Percentiles rank a stretch among this genome's conserved stretches.
These are phyloP conservation scores for Cercospora sp. DNA, from an alignment of 2,329 filamentous ascomycete species.

Conservation along the genomic window DNA sequence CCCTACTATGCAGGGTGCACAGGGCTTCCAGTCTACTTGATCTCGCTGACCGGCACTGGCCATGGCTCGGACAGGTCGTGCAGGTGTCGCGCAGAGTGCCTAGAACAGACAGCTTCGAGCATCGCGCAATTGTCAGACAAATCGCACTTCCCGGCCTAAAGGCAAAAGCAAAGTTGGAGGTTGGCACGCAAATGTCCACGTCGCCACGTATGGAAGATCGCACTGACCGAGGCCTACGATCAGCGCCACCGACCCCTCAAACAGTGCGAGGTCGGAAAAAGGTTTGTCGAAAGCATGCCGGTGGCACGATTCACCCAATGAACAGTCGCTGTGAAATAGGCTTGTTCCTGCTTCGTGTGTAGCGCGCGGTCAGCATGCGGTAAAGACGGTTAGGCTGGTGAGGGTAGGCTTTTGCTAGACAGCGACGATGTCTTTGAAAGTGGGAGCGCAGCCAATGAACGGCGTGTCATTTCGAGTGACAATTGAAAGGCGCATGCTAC, in stretches of 20 bases:
- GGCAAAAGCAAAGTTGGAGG: conserved; percentile 1
- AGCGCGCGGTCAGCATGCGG: not conserved
- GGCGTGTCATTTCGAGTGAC: conserved; percentile 3
- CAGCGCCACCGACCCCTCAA: conserved; percentile 16
- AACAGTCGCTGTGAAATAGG: not conserved
- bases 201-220: conserved; percentile 8
- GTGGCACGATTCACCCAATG: conserved; percentile 4
- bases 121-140: not conserved
- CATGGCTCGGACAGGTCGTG: not conserved
- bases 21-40: not conserved
- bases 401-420: conserved; percentile 9
- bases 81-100: not conserved
- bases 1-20: not conserved
- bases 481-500: conserved; percentile 2
- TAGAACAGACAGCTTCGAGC: not conserved
- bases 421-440: conserved; percentile 5
- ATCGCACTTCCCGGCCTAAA: not conserved
- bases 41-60: not conserved
- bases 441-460: not conserved
- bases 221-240: conserved; percentile 8
- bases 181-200: not conserved
- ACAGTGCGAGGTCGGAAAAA: conserved; percentile 6
- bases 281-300: conserved; percentile 6
- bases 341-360: not conserved
- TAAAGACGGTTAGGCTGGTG: conserved; percentile 5